Percentiles rank a stretch among this genome's conserved stretches.
phyloP scores from a whole-genome alignment of 140 eudicot genomes.

The Senecio squalidus region DNA sequence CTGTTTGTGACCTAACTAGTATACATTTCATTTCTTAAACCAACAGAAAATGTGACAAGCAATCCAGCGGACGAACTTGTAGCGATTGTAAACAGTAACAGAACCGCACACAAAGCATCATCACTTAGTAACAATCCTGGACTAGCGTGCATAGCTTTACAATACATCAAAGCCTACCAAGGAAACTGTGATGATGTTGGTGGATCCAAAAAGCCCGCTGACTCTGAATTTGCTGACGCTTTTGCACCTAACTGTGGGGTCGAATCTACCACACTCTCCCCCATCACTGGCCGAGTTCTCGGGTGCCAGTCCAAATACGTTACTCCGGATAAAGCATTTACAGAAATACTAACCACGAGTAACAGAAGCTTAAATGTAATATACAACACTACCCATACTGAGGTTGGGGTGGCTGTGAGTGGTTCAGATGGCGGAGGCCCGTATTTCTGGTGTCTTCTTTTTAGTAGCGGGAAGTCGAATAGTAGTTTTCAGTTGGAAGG shows the following conservation, averaged over 20 bases:
- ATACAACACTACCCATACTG: slow-evolving; percentile 53
- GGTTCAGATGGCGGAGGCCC: slow-evolving; percentile 85
- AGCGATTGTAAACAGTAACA: slow-evolving; percentile 51
- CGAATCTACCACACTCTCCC: slow-evolving; percentile 43
- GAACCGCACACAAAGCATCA: slow-evolving; percentile 56
- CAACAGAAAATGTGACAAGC: slow-evolving; percentile 55
- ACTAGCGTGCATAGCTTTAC: slow-evolving; percentile 83
- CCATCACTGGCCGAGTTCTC: slow-evolving; percentile 75
- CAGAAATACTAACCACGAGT: slow-evolving; percentile 44
- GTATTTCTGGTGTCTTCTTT: slow-evolving; percentile 86
- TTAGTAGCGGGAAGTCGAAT: slow-evolving; percentile 69
- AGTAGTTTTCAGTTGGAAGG: slow-evolving; percentile 58
- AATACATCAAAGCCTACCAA: slow-evolving; percentile 86
- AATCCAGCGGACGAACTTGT: slow-evolving; percentile 93
- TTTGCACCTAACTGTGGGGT: slow-evolving; percentile 86
- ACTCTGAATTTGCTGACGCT: slow-evolving; percentile 54
- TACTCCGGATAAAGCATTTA: slow-evolving; percentile 55
- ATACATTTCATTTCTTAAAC: background rate
- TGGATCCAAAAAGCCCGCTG: slow-evolving; percentile 69
- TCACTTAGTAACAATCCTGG: slow-evolving; percentile 61
- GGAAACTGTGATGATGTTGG: slow-evolving; percentile 74
- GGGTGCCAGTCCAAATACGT: slow-evolving; percentile 73
- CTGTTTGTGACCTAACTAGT: no score
- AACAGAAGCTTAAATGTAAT: slow-evolving; percentile 49
- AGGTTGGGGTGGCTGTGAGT: slow-evolving; percentile 82